Evolutionary conservation across 768 basidiomycete genomes (phyloP).

Genomic region (Paxillus ammoniavirescens): DNA sequence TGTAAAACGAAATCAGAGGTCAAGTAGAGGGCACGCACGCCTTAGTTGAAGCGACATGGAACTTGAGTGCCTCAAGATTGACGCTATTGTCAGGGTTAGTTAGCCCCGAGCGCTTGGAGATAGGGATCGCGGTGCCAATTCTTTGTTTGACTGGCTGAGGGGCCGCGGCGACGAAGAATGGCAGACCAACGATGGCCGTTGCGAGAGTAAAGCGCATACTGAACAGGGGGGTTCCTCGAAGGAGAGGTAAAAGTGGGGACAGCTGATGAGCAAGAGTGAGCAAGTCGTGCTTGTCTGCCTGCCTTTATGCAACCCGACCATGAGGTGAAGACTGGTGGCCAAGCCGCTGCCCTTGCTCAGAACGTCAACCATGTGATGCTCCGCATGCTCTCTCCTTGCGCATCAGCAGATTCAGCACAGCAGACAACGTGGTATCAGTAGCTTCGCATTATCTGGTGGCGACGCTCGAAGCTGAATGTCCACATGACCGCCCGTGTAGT

Average conservation of each 20-base stretch:
- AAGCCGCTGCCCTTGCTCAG: neutral
- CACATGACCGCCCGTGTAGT: neutral
- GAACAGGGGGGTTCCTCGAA: neutral
- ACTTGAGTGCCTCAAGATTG: neutral
- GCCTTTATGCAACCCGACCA: neutral
- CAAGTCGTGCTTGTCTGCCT: neutral
- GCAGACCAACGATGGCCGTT: neutral
- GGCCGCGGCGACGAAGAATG: slow-evolving; percentile 1
- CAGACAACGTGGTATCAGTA: neutral
- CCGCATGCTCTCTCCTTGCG: neutral
- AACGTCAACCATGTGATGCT: too few species aligned
- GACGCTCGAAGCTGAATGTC: neutral
- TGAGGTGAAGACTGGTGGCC: neutral
- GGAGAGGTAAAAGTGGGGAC: neutral
- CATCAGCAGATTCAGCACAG: neutral
- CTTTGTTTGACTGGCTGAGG: neutral
- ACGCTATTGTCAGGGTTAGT: slow-evolving; percentile 1
- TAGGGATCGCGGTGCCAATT: neutral
- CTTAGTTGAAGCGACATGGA: neutral
- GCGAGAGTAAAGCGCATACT: slow-evolving; percentile 8
- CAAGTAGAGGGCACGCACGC: neutral
- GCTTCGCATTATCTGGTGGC: neutral
- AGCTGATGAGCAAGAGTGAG: neutral
- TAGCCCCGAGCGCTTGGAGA: slow-evolving; percentile 6
- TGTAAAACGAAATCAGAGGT: neutral